Conservation (phyloP, 2,329 filamentous ascomycete species). For the Fusarium anguioides region DNA sequence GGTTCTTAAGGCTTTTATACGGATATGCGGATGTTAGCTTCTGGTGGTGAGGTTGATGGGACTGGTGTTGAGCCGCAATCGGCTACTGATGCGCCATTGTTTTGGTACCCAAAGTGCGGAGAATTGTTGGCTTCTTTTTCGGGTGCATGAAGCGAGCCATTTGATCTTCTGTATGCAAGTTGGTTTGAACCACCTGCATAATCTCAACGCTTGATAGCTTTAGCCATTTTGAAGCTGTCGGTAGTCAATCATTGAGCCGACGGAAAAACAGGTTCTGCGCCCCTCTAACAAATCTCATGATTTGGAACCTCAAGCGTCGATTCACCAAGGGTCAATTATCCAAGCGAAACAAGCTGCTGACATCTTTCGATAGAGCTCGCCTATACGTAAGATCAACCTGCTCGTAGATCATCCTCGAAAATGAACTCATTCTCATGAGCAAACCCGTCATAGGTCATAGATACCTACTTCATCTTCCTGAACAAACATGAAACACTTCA, state of each 20-base stretch:
- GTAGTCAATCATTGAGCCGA: too few species aligned
- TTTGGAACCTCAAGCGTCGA: not conserved
- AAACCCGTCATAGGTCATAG: not conserved
- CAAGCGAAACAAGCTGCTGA: not conserved
- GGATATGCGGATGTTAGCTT: not conserved
- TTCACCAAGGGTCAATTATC: not conserved
- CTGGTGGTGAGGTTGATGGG: conserved; percentile 5
- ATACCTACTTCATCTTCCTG: not conserved
- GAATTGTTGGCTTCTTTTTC: not conserved
- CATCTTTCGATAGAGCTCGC: not conserved
- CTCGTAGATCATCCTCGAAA: not conserved
- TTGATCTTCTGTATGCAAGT: not conserved
- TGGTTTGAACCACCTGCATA: not conserved
- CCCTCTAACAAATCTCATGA: not conserved
- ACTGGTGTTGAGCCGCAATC: conserved; percentile 13
- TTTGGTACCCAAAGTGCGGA: conserved; percentile 3
- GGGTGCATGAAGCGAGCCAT: not conserved
- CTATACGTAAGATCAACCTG: not conserved
- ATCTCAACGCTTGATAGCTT: too few species aligned
- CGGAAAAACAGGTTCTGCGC: too few species aligned
- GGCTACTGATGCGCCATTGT: not conserved
- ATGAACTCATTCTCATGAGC: not conserved
- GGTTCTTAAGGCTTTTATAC: not conserved
- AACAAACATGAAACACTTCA: conserved; percentile 4
- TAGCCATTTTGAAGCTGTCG: not conserved